phyloP scores from a whole-genome alignment of 306 rosid species.

The Casuarina equisetifolia region DNA sequence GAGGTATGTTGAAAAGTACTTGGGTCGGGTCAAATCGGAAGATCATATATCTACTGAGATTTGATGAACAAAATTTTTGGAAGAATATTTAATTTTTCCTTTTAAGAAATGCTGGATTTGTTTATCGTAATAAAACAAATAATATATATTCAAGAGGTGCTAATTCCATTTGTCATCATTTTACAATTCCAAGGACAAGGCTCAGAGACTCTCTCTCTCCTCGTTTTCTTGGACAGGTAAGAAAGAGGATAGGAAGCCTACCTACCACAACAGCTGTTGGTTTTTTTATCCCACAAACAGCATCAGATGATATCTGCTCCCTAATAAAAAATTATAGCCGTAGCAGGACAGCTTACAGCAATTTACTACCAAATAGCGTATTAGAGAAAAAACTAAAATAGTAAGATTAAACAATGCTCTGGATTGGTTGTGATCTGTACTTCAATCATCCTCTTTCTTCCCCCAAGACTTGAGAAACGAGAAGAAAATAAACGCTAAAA shows the following conservation, averaged over 20 bases:
- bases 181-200: no score
- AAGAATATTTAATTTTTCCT: no score
- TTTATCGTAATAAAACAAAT: no score
- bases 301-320: not conserved
- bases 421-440: not conserved
- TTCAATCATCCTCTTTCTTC: conserved; percentile 46
- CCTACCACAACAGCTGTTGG: not conserved
- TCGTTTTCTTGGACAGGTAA: no score
- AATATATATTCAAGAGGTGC: no score
- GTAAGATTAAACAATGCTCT: not conserved
- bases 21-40: no score
- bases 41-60: no score
- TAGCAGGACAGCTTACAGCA: not conserved
- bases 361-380: not conserved
- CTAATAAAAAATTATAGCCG: not conserved
- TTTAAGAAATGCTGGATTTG: no score
- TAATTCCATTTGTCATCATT: no score
- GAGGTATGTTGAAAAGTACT: no score
- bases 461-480: conserved; percentile 46
- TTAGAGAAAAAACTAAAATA: not conserved
- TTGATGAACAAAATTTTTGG: no score
- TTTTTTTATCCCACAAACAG: not conserved
- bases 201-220: no score
- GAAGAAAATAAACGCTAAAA: conserved; percentile 38
- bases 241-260: not conserved